Conservation (phyloP, 805 yeast genomes). For the Isabelozyma heimii region DNA sequence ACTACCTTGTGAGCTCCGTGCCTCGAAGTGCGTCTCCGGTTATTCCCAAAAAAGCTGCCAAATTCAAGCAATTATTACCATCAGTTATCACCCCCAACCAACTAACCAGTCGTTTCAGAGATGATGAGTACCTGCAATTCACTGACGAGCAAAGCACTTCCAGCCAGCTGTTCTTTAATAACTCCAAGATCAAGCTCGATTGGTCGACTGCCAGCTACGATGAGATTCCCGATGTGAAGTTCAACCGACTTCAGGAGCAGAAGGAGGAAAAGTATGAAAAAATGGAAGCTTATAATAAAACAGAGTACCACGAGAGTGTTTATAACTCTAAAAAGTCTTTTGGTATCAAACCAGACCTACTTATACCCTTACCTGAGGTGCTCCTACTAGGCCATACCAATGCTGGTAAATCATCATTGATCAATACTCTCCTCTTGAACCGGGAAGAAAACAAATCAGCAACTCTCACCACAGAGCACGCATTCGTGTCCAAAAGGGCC, state of each 20-base stretch:
- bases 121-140: slow-evolving; percentile 9
- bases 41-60: slow-evolving; percentile 9
- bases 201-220: slow-evolving; percentile 57
- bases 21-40: slow-evolving; percentile 1
- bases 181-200: slow-evolving; percentile 46
- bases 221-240: slow-evolving; percentile 58
- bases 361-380: slow-evolving; percentile 59
- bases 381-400: slow-evolving; percentile 78
- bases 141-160: slow-evolving; percentile 10
- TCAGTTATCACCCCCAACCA: slow-evolving; percentile 18
- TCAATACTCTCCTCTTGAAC: slow-evolving; percentile 57
- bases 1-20: slow-evolving; percentile 6
- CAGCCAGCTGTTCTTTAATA: slow-evolving; percentile 40
- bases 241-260: slow-evolving; percentile 15
- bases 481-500: slow-evolving; percentile 53
- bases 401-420: slow-evolving; percentile 79
- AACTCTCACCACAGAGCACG: slow-evolving; percentile 35
- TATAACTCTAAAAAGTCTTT: slow-evolving; percentile 20
- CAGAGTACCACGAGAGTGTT: slow-evolving; percentile 16
- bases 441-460: slow-evolving; percentile 21
- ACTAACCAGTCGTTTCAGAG: slow-evolving; percentile 19
- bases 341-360: slow-evolving; percentile 31
- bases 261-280: slow-evolving; percentile 12
- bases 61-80: slow-evolving; percentile 13
- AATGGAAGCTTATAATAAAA: slow-evolving; percentile 21